Conservation (phyloP, 768 basidiomycete genomes). For the Panus rudis region DNA sequence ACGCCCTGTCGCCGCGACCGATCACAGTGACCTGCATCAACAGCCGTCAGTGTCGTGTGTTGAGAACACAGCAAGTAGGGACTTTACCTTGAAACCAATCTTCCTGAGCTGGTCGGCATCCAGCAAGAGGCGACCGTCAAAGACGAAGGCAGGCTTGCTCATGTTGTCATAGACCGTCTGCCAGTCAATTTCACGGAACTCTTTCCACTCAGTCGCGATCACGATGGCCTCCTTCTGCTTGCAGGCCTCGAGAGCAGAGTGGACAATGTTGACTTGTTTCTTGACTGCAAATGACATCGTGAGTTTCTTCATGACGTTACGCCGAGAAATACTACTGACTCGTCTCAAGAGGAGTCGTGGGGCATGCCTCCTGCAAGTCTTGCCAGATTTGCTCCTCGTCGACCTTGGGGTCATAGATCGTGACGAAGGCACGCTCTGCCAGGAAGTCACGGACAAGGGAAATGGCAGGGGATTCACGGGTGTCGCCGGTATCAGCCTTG, state of each 20-base stretch:
- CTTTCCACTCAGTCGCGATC: constrained; percentile 96
- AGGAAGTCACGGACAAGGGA: constrained; percentile 92
- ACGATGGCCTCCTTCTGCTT: constrained; percentile 87
- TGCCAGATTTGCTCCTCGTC: constrained; percentile 80
- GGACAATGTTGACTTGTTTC: constrained; percentile 76
- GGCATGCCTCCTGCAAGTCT: constrained; percentile 66
- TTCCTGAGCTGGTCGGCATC: constrained; percentile 70
- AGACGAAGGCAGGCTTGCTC: constrained; percentile 98
- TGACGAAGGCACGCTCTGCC: constrained; percentile 78
- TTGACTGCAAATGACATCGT: constrained; percentile 48
- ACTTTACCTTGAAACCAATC: constrained; percentile 86
- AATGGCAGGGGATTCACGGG: constrained; percentile 94
- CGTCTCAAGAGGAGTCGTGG: constrained; percentile 50
- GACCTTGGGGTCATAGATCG: constrained; percentile 91
- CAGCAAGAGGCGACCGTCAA: constrained; percentile 86
- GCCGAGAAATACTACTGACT: constrained; percentile 40
- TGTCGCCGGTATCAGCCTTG: constrained; percentile 99
- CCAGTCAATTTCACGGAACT: constrained; percentile 94
- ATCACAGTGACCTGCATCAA: constrained; percentile 49
- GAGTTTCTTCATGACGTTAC: not conserved
- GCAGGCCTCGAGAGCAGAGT: constrained; percentile 82
- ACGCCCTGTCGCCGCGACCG: constrained; percentile 48
- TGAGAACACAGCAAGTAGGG: constrained; percentile 1
- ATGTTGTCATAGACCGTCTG: constrained; percentile 73
- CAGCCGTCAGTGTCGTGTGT: not conserved